Percentiles rank a stretch among this genome's conserved stretches.
These are phyloP conservation scores for Chalaropsis ovoidea DNA, from an alignment of 2,329 filamentous ascomycete genomes.

Conservation along the genomic window DNA sequence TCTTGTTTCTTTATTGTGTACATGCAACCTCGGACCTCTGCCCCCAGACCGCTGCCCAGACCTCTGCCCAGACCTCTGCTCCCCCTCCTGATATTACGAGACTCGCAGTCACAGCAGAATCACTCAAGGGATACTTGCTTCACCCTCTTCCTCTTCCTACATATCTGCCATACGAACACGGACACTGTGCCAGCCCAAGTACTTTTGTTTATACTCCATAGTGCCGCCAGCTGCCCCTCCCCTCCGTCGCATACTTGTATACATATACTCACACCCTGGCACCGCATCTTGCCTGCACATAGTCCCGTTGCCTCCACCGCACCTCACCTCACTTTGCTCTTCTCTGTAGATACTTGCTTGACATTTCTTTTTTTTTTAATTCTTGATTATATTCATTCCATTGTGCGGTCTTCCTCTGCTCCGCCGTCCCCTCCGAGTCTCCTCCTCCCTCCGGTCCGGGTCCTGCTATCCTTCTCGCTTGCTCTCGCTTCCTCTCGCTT, in stretches of 20 bases:
- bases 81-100: not conserved
- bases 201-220: not conserved
- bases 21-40: too few relatives aligned
- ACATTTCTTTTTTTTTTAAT: not conserved
- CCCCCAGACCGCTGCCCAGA: not conserved
- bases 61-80: not conserved
- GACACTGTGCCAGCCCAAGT: conserved; percentile 7
- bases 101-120: not conserved
- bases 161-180: conserved; percentile 1
- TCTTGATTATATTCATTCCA: conserved; percentile 4
- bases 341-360: conserved; percentile 6
- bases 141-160: not conserved
- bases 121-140: not conserved
- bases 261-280: conserved; percentile 1
- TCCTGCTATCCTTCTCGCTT: not conserved
- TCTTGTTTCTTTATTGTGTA: not conserved
- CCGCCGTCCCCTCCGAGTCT: not conserved
- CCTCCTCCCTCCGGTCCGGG: not conserved
- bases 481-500: not conserved
- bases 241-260: too few relatives aligned
- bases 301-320: not conserved
- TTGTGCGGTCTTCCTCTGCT: not conserved
- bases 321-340: not conserved
- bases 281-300: not conserved
- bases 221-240: too few relatives aligned